A percentile compares a stretch with the other conserved stretches of the same genome.
phyloP scores from a whole-genome alignment of 1,139 yeast species.

The Magnusiomyces ingens region DNA sequence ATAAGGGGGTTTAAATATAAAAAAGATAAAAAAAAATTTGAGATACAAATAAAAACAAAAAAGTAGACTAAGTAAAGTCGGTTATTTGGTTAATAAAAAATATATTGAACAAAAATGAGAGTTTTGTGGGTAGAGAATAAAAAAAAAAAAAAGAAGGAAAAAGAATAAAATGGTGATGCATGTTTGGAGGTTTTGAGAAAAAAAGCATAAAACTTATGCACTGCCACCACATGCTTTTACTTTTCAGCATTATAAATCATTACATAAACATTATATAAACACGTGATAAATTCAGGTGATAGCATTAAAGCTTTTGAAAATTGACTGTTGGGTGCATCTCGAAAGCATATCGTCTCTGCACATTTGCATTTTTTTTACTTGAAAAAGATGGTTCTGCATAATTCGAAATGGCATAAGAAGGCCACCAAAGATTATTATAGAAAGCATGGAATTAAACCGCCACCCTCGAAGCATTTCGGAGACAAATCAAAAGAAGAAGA shows the following conservation, averaged over 20 bases:
- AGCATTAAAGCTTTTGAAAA: too few species aligned
- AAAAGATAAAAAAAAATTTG: neutral
- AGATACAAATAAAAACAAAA: neutral
- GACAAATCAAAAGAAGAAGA: neutral
- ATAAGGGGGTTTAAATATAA: neutral
- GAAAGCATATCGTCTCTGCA: too few species aligned
- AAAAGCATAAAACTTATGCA: neutral
- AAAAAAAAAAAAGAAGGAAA: neutral
- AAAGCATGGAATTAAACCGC: slow-evolving; percentile 14
- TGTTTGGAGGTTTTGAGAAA: neutral
- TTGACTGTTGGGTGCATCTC: too few species aligned
- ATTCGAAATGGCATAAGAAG: slow-evolving; percentile 17
- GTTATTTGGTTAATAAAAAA: neutral
- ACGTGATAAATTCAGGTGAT: too few species aligned
- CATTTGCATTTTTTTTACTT: neutral
- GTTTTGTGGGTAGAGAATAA: neutral
- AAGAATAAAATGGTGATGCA: neutral
- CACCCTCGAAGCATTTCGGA: neutral
- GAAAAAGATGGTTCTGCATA: slow-evolving; percentile 14
- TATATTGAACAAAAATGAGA: neutral
- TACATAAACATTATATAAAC: too few species aligned
- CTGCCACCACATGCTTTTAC: too few species aligned
- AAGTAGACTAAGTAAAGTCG: neutral
- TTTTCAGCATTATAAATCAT: too few species aligned
- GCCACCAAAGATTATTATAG: slow-evolving; percentile 15